A percentile compares a stretch with the other conserved stretches of the same genome.
These are phyloP conservation scores for Grigorovia humatica DNA, from an alignment of 805 yeast species.

Conservation along the genomic window DNA sequence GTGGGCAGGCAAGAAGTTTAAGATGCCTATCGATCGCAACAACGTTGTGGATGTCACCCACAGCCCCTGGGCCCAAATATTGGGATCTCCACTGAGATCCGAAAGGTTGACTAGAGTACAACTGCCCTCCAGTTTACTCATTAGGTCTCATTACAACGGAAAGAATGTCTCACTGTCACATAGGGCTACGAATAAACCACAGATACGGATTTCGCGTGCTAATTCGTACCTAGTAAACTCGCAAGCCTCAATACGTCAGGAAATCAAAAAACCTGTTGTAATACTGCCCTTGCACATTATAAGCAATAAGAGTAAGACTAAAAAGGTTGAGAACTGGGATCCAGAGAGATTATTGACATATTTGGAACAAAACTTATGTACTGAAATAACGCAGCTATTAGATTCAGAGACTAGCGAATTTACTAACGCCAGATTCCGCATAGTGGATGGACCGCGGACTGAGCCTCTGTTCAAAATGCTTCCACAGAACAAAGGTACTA, in stretches of 20 bases:
- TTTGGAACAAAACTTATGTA: too few species aligned
- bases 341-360: not conserved
- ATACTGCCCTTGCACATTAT: not conserved
- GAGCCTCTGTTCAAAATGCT: not conserved
- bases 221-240: not conserved
- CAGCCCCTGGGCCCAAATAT: conserved; percentile 31
- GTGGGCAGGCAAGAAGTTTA: conserved; percentile 27
- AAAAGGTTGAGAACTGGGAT: not conserved
- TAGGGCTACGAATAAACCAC: not conserved
- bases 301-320: not conserved
- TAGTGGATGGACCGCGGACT: not conserved
- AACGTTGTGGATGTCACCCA: conserved; percentile 9
- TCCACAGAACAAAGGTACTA: not conserved
- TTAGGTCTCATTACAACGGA: not conserved
- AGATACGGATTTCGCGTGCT: not conserved
- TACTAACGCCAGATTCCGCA: not conserved
- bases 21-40: conserved; percentile 3
- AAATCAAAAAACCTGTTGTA: not conserved
- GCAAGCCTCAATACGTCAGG: not conserved
- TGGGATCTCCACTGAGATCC: conserved; percentile 36
- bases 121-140: not conserved
- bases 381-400: not conserved
- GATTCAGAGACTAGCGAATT: not conserved
- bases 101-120: conserved; percentile 7
- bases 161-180: not conserved